Evolutionary conservation across 768 basidiomycete species (phyloP).

Genomic region (Trametes maxima): DNA sequence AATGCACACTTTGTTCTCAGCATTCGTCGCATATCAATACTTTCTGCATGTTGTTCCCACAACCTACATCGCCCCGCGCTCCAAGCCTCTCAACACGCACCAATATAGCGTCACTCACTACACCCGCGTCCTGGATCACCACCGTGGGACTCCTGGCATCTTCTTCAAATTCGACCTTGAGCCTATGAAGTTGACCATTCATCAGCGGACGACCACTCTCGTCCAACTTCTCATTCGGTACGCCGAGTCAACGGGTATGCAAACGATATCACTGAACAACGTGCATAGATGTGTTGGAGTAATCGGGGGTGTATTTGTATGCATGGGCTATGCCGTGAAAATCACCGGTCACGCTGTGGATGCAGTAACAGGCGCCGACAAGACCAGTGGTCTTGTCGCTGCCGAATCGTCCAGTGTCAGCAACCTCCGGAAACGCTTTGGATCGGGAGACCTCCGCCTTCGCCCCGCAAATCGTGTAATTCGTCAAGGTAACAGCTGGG

Average conservation of each 20-base stretch:
- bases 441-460: conserved; percentile 62
- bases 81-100: conserved; percentile 65
- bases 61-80: conserved; percentile 80
- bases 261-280: background rate
- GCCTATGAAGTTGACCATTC: conserved; percentile 80
- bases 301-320: conserved; percentile 88
- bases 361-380: conserved; percentile 57
- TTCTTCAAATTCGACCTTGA: conserved; percentile 99
- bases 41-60: conserved; percentile 96
- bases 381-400: conserved; percentile 58
- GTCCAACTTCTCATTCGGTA: conserved; percentile 78
- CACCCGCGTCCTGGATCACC: conserved; percentile 70
- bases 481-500: conserved; percentile 62
- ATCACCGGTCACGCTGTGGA: conserved; percentile 59
- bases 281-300: conserved; percentile 76
- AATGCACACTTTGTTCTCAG: conserved; percentile 41
- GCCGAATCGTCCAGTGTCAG: conserved; percentile 65
- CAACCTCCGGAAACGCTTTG: conserved; percentile 65
- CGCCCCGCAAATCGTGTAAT: conserved; percentile 51
- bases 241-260: conserved; percentile 1
- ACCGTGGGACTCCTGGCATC: conserved; percentile 85
- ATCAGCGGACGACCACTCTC: conserved; percentile 85
- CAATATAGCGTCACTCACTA: conserved; percentile 98
- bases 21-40: conserved; percentile 91
- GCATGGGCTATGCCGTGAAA: conserved; percentile 74